Evolutionary conservation across 2,329 filamentous ascomycete genomes (phyloP).

Genomic region (Talaromyces sp.): DNA sequence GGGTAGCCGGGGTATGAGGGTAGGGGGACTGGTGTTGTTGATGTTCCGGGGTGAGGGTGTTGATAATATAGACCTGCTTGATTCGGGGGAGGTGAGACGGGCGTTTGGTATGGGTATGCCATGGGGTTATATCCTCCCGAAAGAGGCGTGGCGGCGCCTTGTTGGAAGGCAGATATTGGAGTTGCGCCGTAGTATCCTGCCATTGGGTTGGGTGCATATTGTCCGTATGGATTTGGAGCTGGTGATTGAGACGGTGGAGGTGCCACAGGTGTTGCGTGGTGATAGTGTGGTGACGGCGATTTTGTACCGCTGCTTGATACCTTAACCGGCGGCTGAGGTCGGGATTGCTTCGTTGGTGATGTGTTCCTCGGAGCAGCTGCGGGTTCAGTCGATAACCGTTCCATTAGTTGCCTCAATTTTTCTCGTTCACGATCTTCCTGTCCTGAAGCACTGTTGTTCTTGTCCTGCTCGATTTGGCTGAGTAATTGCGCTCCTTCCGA

Average conservation of each 20-base stretch:
- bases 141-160: conserved; percentile 43
- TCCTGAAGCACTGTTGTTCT: conserved; percentile 57
- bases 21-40: conserved; percentile 13
- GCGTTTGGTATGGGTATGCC: conserved; percentile 47
- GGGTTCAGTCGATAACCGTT: conserved; percentile 82
- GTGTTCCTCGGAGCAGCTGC: conserved; percentile 29
- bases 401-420: conserved; percentile 84
- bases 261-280: conserved; percentile 28
- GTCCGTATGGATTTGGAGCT: conserved; percentile 38
- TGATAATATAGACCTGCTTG: conserved; percentile 34
- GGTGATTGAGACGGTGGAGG: conserved; percentile 37
- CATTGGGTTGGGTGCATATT: conserved; percentile 31
- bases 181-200: conserved; percentile 31
- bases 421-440: conserved; percentile 81
- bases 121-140: conserved; percentile 52
- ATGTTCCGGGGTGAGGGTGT: conserved; percentile 15
- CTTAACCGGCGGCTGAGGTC: conserved; percentile 33
- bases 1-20: conserved; percentile 35
- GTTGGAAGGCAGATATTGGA: conserved; percentile 36
- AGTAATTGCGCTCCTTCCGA: conserved; percentile 89
- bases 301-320: conserved; percentile 36
- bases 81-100: conserved; percentile 45
- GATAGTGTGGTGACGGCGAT: conserved; percentile 37
- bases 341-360: conserved; percentile 36
- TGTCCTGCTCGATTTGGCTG: conserved; percentile 79